These are phyloP conservation scores for Eimeria falciformis DNA, from an alignment of 169 alveolate genomes.

Conservation along the genomic window DNA sequence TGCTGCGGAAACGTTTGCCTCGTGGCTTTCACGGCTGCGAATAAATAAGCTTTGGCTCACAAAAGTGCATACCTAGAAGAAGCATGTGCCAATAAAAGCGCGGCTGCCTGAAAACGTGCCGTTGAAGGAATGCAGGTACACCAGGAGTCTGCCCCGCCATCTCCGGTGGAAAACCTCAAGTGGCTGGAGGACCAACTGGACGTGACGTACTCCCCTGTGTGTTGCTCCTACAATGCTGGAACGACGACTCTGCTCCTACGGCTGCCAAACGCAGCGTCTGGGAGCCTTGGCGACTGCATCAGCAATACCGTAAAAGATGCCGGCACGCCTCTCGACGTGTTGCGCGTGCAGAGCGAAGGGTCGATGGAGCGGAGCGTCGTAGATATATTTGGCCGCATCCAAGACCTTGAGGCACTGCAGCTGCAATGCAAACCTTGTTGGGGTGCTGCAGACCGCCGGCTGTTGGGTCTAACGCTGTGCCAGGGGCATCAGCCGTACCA, in stretches of 20 bases:
- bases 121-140: constrained; percentile 71
- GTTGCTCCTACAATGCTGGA: constrained; percentile 75
- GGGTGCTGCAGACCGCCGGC: constrained; percentile 3
- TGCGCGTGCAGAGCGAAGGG: constrained; percentile 45
- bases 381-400: constrained; percentile 69
- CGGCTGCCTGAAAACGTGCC: constrained; percentile 60
- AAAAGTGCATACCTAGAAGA: neutral
- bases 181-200: constrained; percentile 73
- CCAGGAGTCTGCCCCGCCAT: constrained; percentile 75
- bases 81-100: constrained; percentile 58
- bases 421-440: constrained; percentile 60
- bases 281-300: neutral
- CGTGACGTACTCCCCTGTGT: constrained; percentile 74
- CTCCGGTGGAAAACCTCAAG: constrained; percentile 77
- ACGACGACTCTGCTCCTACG: constrained; percentile 65
- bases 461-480: neutral
- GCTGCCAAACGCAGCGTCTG: constrained; percentile 53
- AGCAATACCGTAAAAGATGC: neutral
- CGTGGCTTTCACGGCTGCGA: constrained; percentile 63
- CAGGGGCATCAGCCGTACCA: neutral
- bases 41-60: constrained; percentile 67
- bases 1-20: constrained; percentile 47
- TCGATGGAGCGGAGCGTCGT: constrained; percentile 60
- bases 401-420: constrained; percentile 48
- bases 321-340: neutral